Evolutionary conservation across 176 grass and related monocot species (phyloP).

Genomic region (Oryza australiensis): DNA sequence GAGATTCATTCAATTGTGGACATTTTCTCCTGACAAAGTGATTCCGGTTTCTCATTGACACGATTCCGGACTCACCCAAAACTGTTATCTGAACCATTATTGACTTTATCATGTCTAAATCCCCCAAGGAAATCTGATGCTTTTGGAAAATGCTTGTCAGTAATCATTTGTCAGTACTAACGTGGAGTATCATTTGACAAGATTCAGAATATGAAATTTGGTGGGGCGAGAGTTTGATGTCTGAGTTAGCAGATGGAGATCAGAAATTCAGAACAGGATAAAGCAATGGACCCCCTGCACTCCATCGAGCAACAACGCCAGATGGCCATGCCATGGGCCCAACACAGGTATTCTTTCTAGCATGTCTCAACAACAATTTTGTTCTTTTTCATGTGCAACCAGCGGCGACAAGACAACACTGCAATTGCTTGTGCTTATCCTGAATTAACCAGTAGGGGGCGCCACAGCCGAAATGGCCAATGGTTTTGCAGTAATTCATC

Average conservation of each 20-base stretch:
- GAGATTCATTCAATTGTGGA: slow-evolving; percentile 73
- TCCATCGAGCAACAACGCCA: neutral
- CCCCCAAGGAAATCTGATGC: neutral
- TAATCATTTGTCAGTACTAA: neutral
- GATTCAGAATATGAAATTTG: neutral
- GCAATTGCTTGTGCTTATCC: neutral
- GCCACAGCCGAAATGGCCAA: neutral
- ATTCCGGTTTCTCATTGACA: neutral
- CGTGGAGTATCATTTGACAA: neutral
- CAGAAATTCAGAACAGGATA: no score
- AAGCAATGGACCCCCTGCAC: neutral
- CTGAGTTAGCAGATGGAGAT: neutral
- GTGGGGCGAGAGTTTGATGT: neutral
- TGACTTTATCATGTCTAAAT: neutral
- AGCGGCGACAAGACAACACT: neutral
- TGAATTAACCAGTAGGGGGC: neutral
- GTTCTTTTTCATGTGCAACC: neutral
- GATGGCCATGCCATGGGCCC: neutral
- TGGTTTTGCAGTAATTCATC: neutral
- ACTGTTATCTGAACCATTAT: neutral
- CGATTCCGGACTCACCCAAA: neutral
- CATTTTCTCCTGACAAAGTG: slow-evolving; percentile 14
- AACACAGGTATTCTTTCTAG: neutral
- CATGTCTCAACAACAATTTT: neutral
- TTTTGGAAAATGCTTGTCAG: neutral